These are phyloP conservation scores for Fusarium decemcellulare DNA, from an alignment of 2,329 filamentous ascomycete species.

Conservation along the genomic window DNA sequence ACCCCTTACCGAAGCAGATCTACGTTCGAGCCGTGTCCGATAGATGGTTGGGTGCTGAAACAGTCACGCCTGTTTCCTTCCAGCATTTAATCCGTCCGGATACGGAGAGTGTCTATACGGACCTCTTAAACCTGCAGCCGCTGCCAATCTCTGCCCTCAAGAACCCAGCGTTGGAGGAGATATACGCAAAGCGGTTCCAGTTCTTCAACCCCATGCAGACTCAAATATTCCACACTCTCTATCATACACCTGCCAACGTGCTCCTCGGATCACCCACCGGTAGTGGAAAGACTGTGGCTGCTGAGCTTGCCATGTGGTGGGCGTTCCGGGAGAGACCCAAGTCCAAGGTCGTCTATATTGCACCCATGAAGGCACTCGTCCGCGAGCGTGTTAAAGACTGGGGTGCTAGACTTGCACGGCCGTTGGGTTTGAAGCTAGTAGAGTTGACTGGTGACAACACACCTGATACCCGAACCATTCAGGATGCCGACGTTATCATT, in stretches of 20 bases:
- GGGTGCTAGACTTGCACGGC: slow-evolving; percentile 83
- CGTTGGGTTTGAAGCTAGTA: slow-evolving; percentile 90
- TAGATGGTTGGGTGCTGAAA: slow-evolving; percentile 96
- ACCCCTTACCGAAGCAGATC: slow-evolving; percentile 94
- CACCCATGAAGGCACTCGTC: slow-evolving; percentile 98
- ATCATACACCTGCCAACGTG: slow-evolving; percentile 92
- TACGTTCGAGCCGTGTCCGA: slow-evolving; percentile 96
- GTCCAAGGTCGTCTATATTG: slow-evolving; percentile 98
- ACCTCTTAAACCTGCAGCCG: slow-evolving; percentile 92
- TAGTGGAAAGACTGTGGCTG: slow-evolving; percentile 97
- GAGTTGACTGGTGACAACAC: slow-evolving; percentile 98
- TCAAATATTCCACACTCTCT: slow-evolving; percentile 96
- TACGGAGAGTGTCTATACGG: slow-evolving; percentile 97
- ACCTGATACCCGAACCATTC: slow-evolving; percentile 94
- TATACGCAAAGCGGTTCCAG: slow-evolving; percentile 90
- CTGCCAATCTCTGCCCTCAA: slow-evolving; percentile 89
- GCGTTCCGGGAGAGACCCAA: slow-evolving; percentile 94
- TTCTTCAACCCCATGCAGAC: slow-evolving; percentile 99
- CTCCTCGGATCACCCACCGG: slow-evolving; percentile 96
- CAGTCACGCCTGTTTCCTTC: slow-evolving; percentile 94
- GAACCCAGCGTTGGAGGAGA: slow-evolving; percentile 87
- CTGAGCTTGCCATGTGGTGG: slow-evolving; percentile 99
- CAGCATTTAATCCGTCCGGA: slow-evolving; percentile 98
- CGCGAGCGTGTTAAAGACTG: slow-evolving; percentile 97
- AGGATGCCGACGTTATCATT: slow-evolving; percentile 97